phyloP scores from a whole-genome alignment of 768 basidiomycete species.

The Boletus reticuloceps region DNA sequence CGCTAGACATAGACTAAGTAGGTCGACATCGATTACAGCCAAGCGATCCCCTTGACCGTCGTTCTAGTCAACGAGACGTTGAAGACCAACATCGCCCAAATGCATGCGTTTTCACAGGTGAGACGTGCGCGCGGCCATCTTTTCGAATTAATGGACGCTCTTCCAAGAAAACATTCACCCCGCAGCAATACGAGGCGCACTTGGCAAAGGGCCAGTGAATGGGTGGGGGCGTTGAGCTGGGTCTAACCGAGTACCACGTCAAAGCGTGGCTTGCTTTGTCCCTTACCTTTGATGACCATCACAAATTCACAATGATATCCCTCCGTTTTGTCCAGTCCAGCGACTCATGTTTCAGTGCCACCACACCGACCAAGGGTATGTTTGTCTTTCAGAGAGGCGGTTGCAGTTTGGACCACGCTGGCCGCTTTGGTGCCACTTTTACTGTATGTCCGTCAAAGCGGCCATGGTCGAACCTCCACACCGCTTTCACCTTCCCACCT shows the following conservation, averaged over 20 bases:
- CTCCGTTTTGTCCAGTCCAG: neutral
- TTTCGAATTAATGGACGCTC: neutral
- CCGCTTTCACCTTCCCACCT: neutral
- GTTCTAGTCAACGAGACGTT: conserved; percentile 69
- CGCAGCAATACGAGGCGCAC: conserved; percentile 57
- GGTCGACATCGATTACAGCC: conserved; percentile 17
- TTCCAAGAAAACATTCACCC: conserved; percentile 71
- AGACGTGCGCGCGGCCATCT: conserved; percentile 1
- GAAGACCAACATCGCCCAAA: conserved; percentile 70
- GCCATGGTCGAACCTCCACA: neutral
- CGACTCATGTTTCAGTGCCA: too few relatives aligned
- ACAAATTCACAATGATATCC: conserved; percentile 53
- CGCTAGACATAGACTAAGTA: conserved; percentile 70
- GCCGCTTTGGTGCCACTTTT: too few relatives aligned
- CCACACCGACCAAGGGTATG: too few relatives aligned
- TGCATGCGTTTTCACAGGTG: conserved; percentile 91
- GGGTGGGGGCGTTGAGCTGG: neutral
- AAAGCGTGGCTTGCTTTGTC: neutral
- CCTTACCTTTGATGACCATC: neutral
- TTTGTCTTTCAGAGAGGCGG: neutral
- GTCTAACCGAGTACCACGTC: neutral
- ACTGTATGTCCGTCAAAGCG: conserved; percentile 5
- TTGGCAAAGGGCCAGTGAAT: conserved; percentile 33
- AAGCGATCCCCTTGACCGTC: neutral
- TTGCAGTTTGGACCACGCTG: conserved; percentile 2